Percentiles rank a stretch among this genome's conserved stretches.
phyloP scores from a whole-genome alignment of 371 early-diverging fungal genomes.

The Rhizomucor miehei region DNA sequence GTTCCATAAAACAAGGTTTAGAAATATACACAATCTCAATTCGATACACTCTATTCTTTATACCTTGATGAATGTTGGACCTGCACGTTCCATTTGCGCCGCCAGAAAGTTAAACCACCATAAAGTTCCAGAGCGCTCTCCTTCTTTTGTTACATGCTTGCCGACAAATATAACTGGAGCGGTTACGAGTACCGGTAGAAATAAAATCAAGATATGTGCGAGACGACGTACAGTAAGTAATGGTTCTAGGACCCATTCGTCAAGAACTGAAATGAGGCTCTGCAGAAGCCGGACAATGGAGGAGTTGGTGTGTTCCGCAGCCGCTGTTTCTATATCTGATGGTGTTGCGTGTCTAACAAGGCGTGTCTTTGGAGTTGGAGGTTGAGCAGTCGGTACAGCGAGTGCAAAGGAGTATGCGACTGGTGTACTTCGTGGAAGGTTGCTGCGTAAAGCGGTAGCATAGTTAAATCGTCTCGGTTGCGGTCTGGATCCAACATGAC shows the following conservation, averaged over 20 bases:
- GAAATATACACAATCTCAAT: background rate
- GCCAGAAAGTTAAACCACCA: slow-evolving; percentile 87
- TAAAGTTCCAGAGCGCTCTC: slow-evolving; percentile 60
- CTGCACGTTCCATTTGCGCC: slow-evolving; percentile 78
- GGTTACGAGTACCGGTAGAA: slow-evolving; percentile 61
- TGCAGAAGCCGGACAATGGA: slow-evolving; percentile 10
- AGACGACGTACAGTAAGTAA: slow-evolving; percentile 55
- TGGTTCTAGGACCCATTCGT: slow-evolving; percentile 58
- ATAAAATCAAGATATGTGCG: slow-evolving; percentile 53
- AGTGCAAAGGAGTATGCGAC: background rate
- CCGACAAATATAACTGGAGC: slow-evolving; percentile 61
- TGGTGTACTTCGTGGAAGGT: background rate
- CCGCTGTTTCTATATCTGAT: background rate
- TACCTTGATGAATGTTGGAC: slow-evolving; percentile 93
- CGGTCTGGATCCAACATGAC: background rate
- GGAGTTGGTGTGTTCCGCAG: background rate
- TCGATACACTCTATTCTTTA: background rate
- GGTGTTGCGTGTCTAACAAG: background rate
- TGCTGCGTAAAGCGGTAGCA: background rate
- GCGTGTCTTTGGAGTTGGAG: background rate
- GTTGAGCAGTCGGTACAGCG: background rate
- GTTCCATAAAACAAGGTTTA: too few species aligned
- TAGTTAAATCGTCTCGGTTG: background rate
- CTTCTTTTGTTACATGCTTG: slow-evolving; percentile 33
- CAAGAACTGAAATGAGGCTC: slow-evolving; percentile 29